Evolutionary conservation across 176 grass and related monocot species (phyloP).

Genomic region (Oryza australiensis): DNA sequence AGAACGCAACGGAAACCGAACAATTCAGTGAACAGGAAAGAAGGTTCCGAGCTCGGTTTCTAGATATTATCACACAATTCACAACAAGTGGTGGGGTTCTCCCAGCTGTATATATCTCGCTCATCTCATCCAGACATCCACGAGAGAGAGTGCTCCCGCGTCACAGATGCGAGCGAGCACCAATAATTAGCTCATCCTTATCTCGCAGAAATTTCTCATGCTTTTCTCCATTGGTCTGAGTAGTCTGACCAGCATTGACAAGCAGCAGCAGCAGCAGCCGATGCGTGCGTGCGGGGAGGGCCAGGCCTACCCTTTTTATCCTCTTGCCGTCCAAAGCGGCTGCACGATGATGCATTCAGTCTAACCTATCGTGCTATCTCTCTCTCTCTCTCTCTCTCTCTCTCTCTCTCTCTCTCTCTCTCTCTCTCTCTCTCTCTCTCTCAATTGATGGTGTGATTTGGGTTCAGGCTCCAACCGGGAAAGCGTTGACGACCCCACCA

Average conservation of each 20-base stretch:
- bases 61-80: conserved; percentile 37
- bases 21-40: neutral
- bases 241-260: neutral
- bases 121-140: neutral
- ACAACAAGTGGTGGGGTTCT: conserved; percentile 8
- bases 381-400: neutral
- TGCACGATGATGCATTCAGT: neutral
- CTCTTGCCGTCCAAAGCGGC: conserved; percentile 24
- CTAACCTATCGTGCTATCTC: neutral
- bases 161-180: neutral
- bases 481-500: neutral
- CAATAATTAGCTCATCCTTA: conserved; percentile 50
- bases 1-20: conserved; percentile 13
- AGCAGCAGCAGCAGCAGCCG: neutral
- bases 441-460: neutral
- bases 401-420: neutral
- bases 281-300: too few relatives aligned
- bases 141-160: neutral
- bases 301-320: conserved; percentile 20
- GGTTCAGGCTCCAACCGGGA: neutral
- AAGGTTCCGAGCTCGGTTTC: neutral
- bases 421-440: neutral
- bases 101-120: neutral
- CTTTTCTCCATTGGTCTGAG: neutral
- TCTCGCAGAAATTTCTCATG: conserved; percentile 21